Evolutionary conservation across 2,329 filamentous ascomycete genomes (phyloP).

Genomic region (Botrytis fabae): DNA sequence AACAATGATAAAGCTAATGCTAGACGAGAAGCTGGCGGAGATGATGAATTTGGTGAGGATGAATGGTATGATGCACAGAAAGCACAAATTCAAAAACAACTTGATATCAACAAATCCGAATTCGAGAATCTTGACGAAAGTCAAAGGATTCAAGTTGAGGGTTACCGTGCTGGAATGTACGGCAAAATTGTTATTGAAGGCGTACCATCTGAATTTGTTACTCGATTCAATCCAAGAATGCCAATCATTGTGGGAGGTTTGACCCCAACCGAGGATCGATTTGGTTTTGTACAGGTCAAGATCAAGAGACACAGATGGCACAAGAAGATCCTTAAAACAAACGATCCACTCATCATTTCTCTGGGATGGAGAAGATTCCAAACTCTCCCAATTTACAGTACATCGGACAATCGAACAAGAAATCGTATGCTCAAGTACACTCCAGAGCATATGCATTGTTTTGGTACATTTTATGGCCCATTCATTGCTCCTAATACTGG

Average conservation of each 20-base stretch:
- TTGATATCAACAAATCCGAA: slow-evolving; percentile 94
- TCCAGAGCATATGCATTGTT: slow-evolving; percentile 99
- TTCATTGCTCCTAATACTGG: slow-evolving; percentile 94
- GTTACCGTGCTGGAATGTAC: slow-evolving; percentile 89
- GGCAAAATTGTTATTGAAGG: slow-evolving; percentile 86
- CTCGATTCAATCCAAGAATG: slow-evolving; percentile 75
- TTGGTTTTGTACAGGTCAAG: slow-evolving; percentile 90
- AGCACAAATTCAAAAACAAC: slow-evolving; percentile 88
- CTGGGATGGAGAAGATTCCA: slow-evolving; percentile 96
- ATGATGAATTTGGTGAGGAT: slow-evolving; percentile 87
- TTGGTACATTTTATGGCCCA: slow-evolving; percentile 91
- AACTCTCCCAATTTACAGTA: slow-evolving; percentile 88
- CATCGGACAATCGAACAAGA: slow-evolving; percentile 86
- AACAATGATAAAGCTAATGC: slow-evolving; percentile 83
- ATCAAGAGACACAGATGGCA: slow-evolving; percentile 99
- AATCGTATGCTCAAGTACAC: slow-evolving; percentile 99
- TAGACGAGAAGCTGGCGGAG: slow-evolving; percentile 64
- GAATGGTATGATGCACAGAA: slow-evolving; percentile 99
- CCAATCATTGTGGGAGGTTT: slow-evolving; percentile 91
- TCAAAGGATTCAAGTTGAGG: slow-evolving; percentile 82
- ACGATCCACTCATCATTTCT: slow-evolving; percentile 95
- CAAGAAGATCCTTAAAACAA: slow-evolving; percentile 98
- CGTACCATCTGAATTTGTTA: slow-evolving; percentile 87
- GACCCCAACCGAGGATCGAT: slow-evolving; percentile 88
- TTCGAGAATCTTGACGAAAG: slow-evolving; percentile 84